A percentile compares a stretch with the other conserved stretches of the same genome.
Conservation (phyloP, 208 protist genomes). For the Eutreptiella sp. region DNA sequence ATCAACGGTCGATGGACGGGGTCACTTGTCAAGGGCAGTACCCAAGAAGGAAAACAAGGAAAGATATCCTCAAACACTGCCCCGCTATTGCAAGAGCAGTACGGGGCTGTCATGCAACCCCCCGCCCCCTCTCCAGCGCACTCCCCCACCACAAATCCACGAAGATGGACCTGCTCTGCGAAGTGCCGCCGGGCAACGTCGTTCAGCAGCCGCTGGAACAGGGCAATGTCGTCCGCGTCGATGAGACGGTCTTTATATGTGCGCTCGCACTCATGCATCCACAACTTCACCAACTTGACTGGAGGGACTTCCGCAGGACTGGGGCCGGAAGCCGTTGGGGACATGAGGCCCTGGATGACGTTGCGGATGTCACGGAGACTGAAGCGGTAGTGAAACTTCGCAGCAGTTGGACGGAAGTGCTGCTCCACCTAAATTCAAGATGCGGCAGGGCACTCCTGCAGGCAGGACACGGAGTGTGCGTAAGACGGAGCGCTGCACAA, state of each 20-base stretch:
- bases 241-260: constrained; percentile 93
- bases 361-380: constrained; percentile 96
- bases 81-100: no score
- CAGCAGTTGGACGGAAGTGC: constrained; percentile 92
- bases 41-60: no score
- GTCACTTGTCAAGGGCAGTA: no score
- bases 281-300: constrained; percentile 77
- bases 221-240: constrained; percentile 73
- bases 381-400: constrained; percentile 99
- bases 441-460: no score
- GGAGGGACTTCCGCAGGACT: constrained; percentile 64
- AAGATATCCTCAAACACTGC: no score
- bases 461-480: no score
- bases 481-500: no score
- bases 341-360: constrained; percentile 88
- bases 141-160: constrained; percentile 15
- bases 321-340: constrained; percentile 49
- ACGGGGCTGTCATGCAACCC: no score
- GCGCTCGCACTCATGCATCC: constrained; percentile 89
- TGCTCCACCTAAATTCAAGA: constrained; percentile 41
- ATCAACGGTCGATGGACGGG: no score
- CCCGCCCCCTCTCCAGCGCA: no score
- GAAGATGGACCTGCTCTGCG: constrained; percentile 32
- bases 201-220: constrained; percentile 65
- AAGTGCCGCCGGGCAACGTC: constrained; percentile 66